Conservation (phyloP, 345 rosid species). For the Geranium rotundifolium region DNA sequence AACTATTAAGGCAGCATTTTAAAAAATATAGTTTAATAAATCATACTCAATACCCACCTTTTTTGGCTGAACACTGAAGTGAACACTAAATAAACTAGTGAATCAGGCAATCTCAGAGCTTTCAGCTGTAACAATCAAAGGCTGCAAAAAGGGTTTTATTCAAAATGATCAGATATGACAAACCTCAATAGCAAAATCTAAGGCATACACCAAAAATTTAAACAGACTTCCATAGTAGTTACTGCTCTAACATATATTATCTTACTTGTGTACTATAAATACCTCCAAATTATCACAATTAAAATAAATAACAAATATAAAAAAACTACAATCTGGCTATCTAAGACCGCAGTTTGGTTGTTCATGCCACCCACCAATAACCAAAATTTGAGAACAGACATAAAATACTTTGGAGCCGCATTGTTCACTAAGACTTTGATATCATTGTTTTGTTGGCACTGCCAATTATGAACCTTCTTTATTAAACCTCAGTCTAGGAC, state of each 20-base stretch:
- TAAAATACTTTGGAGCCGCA: conserved; percentile 2
- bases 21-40: not conserved
- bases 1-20: too few species aligned
- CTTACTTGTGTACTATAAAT: too few species aligned
- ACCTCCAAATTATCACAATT: too few species aligned
- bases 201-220: too few species aligned
- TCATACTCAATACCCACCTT: not conserved
- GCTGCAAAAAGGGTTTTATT: conserved; percentile 17
- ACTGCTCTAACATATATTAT: too few species aligned
- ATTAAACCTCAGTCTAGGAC: conserved; percentile 53
- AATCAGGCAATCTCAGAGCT: conserved; percentile 33
- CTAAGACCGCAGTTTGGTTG: too few species aligned
- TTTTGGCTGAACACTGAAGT: not conserved
- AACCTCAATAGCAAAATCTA: conserved; percentile 2
- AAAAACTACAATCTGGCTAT: too few species aligned
- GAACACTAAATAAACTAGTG: not conserved
- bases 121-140: conserved; percentile 32
- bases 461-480: conserved; percentile 54
- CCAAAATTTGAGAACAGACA: too few species aligned
- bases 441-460: conserved; percentile 45
- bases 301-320: too few species aligned
- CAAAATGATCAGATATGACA: not conserved
- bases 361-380: too few species aligned
- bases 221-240: too few species aligned
- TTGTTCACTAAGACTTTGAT: conserved; percentile 39